A percentile compares a stretch with the other conserved stretches of the same genome.
Conservation (phyloP, 2,329 filamentous ascomycete genomes). For the Colletotrichum gloeosporioides region DNA sequence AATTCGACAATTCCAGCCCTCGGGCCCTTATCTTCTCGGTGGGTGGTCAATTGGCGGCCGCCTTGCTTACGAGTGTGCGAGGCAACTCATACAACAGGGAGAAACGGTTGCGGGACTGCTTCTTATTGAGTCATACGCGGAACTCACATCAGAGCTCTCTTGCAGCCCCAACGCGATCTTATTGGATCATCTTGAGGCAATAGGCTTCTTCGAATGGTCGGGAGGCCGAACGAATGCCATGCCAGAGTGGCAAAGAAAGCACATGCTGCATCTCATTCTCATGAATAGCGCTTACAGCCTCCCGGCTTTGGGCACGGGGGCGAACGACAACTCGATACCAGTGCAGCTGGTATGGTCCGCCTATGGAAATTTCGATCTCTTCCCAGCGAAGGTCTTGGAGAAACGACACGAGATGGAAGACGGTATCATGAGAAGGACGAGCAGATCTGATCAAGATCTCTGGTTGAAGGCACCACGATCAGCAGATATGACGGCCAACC, state of each 20-base stretch:
- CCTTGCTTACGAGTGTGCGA: not conserved
- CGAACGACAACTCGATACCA: not conserved
- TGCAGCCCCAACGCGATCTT: not conserved
- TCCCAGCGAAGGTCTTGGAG: not conserved
- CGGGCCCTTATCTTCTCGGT: not conserved
- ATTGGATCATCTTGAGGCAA: not conserved
- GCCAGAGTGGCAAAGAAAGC: not conserved
- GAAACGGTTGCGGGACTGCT: not conserved
- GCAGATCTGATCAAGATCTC: not conserved
- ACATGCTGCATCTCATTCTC: not conserved
- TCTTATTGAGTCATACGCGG: not conserved
- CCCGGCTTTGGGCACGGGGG: not conserved
- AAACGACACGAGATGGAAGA: not conserved
- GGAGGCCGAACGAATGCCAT: not conserved
- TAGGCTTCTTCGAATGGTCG: not conserved
- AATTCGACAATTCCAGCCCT: not conserved
- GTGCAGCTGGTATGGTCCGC: not conserved
- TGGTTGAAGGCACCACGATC: not conserved
- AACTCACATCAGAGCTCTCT: not conserved
- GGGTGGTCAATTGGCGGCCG: not conserved
- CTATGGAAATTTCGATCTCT: not conserved
- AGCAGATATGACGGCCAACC: not conserved
- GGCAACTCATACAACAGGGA: not conserved
- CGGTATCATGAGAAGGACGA: rapidly evolving
- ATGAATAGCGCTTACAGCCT: not conserved